These are phyloP conservation scores for Myriosclerotinia duriaeana DNA, from an alignment of 2,329 filamentous ascomycete genomes.

Conservation along the genomic window DNA sequence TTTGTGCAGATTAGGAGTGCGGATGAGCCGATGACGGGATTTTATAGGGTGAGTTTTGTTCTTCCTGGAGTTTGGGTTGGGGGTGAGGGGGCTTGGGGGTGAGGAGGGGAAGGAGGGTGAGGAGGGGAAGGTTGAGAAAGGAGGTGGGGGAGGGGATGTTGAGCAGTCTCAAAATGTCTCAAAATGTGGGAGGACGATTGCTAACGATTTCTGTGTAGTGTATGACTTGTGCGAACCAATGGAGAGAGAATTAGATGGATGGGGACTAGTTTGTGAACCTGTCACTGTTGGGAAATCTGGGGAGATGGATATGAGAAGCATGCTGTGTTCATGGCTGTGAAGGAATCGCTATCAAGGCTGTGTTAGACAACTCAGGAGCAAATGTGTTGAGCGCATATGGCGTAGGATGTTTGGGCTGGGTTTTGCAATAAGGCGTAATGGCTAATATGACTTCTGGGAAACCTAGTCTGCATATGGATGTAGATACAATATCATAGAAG, in stretches of 20 bases:
- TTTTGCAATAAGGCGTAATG: conserved; percentile 2
- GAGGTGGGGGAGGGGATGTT: not conserved
- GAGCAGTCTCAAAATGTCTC: too few species aligned
- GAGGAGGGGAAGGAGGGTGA: too few species aligned
- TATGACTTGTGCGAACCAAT: conserved; percentile 64
- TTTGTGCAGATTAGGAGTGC: conserved; percentile 97
- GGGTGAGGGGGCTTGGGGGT: too few species aligned
- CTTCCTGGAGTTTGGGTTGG: not conserved
- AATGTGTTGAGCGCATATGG: not conserved
- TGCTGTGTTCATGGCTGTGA: not conserved
- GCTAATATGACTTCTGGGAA: conserved; percentile 13
- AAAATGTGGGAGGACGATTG: conserved; percentile 17
- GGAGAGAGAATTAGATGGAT: conserved; percentile 59
- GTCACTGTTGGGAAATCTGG: not conserved
- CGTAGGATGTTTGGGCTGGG: not conserved
- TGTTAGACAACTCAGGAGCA: not conserved
- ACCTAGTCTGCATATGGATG: conserved; percentile 19
- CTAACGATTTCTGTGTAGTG: conserved; percentile 47
- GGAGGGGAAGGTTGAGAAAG: not conserved
- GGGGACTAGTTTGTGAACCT: not conserved
- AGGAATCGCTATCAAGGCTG: not conserved
- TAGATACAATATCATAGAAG: conserved; percentile 9
- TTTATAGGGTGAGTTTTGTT: conserved; percentile 68
- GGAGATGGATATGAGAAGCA: not conserved
- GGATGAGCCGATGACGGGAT: conserved; percentile 97